Percentiles rank a stretch among this genome's conserved stretches.
Evolutionary conservation across 495 filamentous ascomycete genomes (phyloP).

Genomic region (Evansstolkia leycettana): DNA sequence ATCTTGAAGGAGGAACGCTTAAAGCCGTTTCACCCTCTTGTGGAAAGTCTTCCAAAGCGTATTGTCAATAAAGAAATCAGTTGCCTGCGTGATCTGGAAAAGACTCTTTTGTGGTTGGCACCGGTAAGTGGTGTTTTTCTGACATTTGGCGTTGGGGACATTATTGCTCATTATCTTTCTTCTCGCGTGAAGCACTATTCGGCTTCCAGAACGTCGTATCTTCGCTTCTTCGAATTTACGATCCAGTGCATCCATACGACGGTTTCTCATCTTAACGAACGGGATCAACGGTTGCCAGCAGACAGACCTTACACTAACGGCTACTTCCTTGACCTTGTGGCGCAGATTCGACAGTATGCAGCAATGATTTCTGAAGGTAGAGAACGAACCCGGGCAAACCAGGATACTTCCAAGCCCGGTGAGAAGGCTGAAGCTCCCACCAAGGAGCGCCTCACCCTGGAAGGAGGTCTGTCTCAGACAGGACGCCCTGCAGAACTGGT

Average conservation of each 20-base stretch:
- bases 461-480: slow-evolving; percentile 65
- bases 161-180: slow-evolving; percentile 39
- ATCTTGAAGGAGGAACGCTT: slow-evolving; percentile 42
- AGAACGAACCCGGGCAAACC: slow-evolving; percentile 17
- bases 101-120: slow-evolving; percentile 74
- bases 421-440: slow-evolving; percentile 12
- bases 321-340: slow-evolving; percentile 89
- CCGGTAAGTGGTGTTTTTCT: slow-evolving; percentile 60
- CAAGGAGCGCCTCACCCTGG: slow-evolving; percentile 49
- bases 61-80: slow-evolving; percentile 71
- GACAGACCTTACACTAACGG: slow-evolving; percentile 83
- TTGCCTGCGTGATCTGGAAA: slow-evolving; percentile 80
- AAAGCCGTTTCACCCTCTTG: slow-evolving; percentile 67
- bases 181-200: slow-evolving; percentile 57
- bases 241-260: slow-evolving; percentile 78
- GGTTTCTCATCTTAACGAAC: slow-evolving; percentile 63
- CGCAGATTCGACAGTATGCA: slow-evolving; percentile 70
- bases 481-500: slow-evolving; percentile 70
- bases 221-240: slow-evolving; percentile 75
- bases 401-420: slow-evolving; percentile 8
- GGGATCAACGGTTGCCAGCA: slow-evolving; percentile 64
- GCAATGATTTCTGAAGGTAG: slow-evolving; percentile 42
- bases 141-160: slow-evolving; percentile 36
- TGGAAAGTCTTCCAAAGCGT: slow-evolving; percentile 60
- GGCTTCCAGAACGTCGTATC: slow-evolving; percentile 52